These are phyloP conservation scores for Podospora tetraspora DNA, from an alignment of 495 filamentous ascomycete species.

Conservation along the genomic window DNA sequence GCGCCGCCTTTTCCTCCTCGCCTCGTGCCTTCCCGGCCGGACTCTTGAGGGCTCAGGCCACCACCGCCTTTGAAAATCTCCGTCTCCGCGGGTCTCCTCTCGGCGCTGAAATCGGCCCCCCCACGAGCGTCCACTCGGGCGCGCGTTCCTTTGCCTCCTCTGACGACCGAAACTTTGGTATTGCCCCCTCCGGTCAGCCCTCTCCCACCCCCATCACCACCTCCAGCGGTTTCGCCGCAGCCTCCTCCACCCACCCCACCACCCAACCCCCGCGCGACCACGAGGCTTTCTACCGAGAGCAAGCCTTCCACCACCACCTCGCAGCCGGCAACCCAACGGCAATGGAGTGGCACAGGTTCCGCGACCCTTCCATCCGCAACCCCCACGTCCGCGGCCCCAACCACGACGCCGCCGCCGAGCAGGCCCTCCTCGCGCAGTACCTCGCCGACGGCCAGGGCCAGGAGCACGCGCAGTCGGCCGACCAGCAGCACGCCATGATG, in stretches of 20 bases:
- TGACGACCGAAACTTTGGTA: neutral
- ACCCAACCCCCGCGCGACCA: neutral
- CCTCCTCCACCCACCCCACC: neutral
- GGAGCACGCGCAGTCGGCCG: neutral
- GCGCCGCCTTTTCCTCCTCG: neutral
- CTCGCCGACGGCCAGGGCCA: neutral
- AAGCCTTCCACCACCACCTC: neutral
- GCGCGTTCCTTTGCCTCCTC: neutral
- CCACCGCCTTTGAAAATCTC: neutral
- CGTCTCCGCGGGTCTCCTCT: neutral
- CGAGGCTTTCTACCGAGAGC: neutral
- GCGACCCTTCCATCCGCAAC: neutral
- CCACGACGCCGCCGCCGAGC: neutral
- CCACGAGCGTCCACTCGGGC: neutral
- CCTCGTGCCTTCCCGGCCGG: neutral
- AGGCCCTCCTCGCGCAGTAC: neutral
- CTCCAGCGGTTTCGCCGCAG: neutral
- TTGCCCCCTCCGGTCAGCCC: neutral
- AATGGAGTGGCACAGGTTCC: neutral
- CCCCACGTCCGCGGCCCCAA: neutral
- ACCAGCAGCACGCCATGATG: neutral
- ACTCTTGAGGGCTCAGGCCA: neutral
- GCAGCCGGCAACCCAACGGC: neutral
- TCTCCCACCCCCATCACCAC: neutral
- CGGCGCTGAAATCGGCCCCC: neutral